Conservation (phyloP, 208 protist genomes). For the Phytomonas francai region DNA sequence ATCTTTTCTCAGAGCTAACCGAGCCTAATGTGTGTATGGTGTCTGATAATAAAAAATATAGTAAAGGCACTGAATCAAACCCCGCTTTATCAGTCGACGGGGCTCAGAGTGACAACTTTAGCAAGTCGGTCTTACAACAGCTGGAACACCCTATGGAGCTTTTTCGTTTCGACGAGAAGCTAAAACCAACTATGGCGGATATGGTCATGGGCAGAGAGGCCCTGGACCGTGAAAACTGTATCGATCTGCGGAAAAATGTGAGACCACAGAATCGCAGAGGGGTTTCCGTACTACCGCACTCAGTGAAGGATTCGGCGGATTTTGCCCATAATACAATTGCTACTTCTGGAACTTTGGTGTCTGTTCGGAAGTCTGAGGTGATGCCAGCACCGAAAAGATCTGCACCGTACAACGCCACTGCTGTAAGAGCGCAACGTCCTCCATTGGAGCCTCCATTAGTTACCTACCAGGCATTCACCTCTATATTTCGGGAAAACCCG, state of each 20-base stretch:
- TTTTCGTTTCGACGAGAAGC: neutral
- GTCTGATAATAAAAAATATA: neutral
- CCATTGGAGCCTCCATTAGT: constrained; percentile 29
- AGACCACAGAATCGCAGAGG: neutral
- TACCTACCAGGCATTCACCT: constrained; percentile 28
- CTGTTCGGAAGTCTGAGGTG: constrained; percentile 15
- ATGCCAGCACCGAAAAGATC: constrained; percentile 16
- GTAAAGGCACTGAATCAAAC: neutral
- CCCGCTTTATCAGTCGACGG: neutral
- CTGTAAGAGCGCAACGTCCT: constrained; percentile 19
- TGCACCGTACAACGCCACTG: constrained; percentile 17
- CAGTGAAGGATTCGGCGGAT: neutral
- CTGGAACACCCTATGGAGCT: neutral
- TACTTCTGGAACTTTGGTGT: constrained; percentile 1
- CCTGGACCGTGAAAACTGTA: neutral
- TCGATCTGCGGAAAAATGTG: neutral
- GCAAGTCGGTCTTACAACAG: neutral
- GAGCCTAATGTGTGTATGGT: neutral
- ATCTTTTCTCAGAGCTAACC: neutral
- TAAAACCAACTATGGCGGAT: neutral
- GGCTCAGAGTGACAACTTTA: neutral
- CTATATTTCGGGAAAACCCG: constrained; percentile 48
- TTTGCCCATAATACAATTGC: neutral
- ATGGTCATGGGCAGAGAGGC: neutral
- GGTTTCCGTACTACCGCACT: neutral